Evolutionary conservation across 2,329 filamentous ascomycete genomes (phyloP).

Genomic region (Cladosporium sp.): DNA sequence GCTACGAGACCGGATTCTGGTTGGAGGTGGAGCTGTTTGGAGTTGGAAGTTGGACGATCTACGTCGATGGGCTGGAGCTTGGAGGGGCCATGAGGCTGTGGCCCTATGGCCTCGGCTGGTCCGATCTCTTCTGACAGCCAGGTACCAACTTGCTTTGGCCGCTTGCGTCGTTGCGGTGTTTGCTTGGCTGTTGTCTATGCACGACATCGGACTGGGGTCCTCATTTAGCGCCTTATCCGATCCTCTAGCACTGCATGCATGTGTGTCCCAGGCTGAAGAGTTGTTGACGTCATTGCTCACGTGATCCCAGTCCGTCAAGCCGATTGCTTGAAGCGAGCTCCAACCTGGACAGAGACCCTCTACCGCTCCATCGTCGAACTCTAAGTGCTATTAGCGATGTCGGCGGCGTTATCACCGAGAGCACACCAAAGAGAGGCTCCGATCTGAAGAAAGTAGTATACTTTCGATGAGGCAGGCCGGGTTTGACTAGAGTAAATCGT

Average conservation of each 20-base stretch:
- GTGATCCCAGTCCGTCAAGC: no score
- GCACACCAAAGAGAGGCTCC: neutral
- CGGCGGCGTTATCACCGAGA: neutral
- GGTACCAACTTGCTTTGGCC: no score
- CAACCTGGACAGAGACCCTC: neutral
- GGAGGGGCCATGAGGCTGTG: conserved; percentile 1
- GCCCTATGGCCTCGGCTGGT: neutral
- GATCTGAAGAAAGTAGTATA: neutral
- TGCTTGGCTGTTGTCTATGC: no score
- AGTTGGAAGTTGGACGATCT: neutral
- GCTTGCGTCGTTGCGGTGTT: no score
- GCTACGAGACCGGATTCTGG: neutral
- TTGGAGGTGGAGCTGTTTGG: neutral
- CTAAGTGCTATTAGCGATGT: neutral
- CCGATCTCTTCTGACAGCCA: no score
- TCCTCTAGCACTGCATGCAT: no score
- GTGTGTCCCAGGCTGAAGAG: no score
- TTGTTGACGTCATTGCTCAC: no score
- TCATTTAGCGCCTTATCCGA: no score
- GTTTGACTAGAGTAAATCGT: neutral
- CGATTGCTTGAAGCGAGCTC: no score
- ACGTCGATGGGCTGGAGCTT: neutral
- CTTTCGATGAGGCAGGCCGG: no score
- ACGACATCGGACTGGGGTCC: no score
- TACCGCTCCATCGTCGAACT: neutral